These are phyloP conservation scores for Seminavis robusta DNA, from an alignment of 108 stramenopile species.

Conservation along the genomic window DNA sequence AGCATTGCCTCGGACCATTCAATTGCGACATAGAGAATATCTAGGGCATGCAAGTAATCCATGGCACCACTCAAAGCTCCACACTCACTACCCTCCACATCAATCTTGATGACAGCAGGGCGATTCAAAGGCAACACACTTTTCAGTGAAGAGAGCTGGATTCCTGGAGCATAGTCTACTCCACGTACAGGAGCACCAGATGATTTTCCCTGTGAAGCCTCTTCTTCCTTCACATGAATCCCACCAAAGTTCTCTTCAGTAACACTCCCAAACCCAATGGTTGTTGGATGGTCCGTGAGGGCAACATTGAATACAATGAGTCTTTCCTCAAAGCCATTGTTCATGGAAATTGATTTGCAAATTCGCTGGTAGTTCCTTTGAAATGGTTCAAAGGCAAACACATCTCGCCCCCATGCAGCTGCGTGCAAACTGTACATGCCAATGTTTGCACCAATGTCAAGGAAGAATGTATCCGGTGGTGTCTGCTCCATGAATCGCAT, in stretches of 20 bases:
- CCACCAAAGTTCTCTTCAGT: no score
- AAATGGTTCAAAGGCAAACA: slow-evolving; percentile 22
- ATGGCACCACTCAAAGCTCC: slow-evolving; percentile 15
- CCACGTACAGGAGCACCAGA: no score
- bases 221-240: no score
- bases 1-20: background rate
- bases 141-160: background rate
- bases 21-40: slow-evolving; percentile 24
- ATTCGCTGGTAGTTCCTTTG: slow-evolving; percentile 13
- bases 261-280: background rate
- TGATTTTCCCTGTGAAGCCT: no score
- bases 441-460: slow-evolving; percentile 31
- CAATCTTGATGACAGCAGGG: slow-evolving; percentile 27
- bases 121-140: background rate
- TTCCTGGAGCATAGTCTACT: background rate
- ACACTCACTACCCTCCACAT: slow-evolving; percentile 27
- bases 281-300: background rate
- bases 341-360: slow-evolving; percentile 9
- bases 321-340: no score
- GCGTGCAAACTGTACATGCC: slow-evolving; percentile 27
- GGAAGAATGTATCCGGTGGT: slow-evolving; percentile 12
- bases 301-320: no score
- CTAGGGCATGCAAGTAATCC: slow-evolving; percentile 12
- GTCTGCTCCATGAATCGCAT: slow-evolving; percentile 4
- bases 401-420: slow-evolving; percentile 10